Percentiles rank a stretch among this genome's conserved stretches.
Evolutionary conservation across 345 rosid genomes (phyloP).

Genomic region (Euphorbia pulcherrima): DNA sequence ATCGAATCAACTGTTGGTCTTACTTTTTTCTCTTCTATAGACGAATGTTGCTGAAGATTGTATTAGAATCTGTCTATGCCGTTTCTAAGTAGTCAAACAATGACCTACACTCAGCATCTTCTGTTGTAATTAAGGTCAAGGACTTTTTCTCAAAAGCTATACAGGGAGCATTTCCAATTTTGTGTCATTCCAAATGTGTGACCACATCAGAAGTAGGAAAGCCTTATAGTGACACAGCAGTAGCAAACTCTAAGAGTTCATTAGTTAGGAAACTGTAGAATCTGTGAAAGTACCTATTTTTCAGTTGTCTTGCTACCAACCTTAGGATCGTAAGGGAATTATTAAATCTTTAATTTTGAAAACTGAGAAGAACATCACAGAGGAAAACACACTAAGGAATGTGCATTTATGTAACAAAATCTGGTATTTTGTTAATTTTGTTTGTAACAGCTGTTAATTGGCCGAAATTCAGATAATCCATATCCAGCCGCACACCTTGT

Average conservation of each 20-base stretch:
- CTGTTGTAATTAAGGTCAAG: background rate
- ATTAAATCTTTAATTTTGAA: background rate
- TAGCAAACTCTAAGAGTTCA: background rate
- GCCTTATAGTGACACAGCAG: background rate
- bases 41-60: background rate
- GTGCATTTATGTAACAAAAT: background rate
- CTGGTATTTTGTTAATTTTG: constrained; percentile 10
- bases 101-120: background rate
- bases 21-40: background rate
- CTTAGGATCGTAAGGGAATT: background rate
- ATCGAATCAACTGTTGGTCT: background rate
- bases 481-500: constrained; percentile 82
- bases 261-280: constrained; percentile 1
- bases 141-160: background rate
- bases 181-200: background rate
- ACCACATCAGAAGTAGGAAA: background rate
- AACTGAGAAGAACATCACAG: background rate
- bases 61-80: background rate
- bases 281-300: background rate
- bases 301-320: background rate
- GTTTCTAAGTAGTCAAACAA: constrained; percentile 1
- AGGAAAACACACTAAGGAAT: background rate
- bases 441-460: constrained; percentile 19
- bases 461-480: constrained; percentile 70
- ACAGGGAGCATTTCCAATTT: background rate